Evolutionary conservation across 2,329 filamentous ascomycete genomes (phyloP).

Genomic region (Emydomyces testavorans): DNA sequence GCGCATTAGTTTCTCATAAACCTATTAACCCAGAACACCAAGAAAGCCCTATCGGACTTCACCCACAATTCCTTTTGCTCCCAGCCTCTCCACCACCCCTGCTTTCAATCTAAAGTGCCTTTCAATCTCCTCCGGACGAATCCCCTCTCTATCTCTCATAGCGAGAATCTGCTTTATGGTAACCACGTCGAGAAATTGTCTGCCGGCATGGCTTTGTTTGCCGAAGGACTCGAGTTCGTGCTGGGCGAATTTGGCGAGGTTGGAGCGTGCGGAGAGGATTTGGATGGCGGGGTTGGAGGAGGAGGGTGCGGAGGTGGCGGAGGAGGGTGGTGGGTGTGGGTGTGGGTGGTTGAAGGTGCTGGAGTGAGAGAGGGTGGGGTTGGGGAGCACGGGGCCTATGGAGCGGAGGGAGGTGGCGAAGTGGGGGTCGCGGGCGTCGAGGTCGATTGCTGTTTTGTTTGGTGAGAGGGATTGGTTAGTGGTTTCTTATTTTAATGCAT

Average conservation of each 20-base stretch:
- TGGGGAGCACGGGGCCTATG: slow-evolving; percentile 48
- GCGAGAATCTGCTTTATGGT: slow-evolving; percentile 40
- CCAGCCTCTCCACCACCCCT: slow-evolving; percentile 35
- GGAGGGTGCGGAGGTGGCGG: slow-evolving; percentile 18
- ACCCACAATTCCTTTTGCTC: slow-evolving; percentile 27
- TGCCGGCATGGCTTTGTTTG: slow-evolving; percentile 29
- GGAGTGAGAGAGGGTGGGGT: slow-evolving; percentile 45
- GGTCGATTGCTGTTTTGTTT: slow-evolving; percentile 41
- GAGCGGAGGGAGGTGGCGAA: slow-evolving; percentile 71
- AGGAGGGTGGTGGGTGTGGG: slow-evolving; percentile 16
- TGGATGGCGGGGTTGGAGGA: slow-evolving; percentile 44
- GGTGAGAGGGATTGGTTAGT: background rate
- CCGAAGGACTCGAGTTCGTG: slow-evolving; percentile 43
- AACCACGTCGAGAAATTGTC: slow-evolving; percentile 39
- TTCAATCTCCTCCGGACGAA: slow-evolving; percentile 34
- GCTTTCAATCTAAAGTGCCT: slow-evolving; percentile 33
- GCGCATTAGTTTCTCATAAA: too few relatives aligned
- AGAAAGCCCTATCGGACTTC: background rate
- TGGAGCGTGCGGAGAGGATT: slow-evolving; percentile 42
- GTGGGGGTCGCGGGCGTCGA: slow-evolving; percentile 50
- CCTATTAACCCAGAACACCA: too few relatives aligned
- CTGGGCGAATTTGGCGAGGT: slow-evolving; percentile 43
- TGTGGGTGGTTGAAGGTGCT: slow-evolving; percentile 37
- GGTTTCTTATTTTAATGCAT: slow-evolving; percentile 3
- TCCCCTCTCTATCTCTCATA: slow-evolving; percentile 37